A percentile compares a stretch with the other conserved stretches of the same genome.
These are phyloP conservation scores for Blepharisma japonicum DNA, from an alignment of 73 alveolate genomes.

Conservation along the genomic window DNA sequence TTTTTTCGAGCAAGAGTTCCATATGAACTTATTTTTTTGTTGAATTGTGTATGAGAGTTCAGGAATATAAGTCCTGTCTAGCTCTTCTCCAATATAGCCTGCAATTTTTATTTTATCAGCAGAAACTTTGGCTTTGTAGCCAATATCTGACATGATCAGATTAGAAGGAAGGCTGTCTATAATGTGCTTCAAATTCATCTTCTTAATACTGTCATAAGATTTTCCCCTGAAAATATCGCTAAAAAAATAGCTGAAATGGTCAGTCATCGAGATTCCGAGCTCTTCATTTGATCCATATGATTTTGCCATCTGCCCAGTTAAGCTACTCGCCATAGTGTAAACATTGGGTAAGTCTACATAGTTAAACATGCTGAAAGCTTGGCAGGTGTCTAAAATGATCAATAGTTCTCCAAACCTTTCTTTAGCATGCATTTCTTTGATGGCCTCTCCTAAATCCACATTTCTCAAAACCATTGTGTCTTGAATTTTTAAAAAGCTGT, in stretches of 20 bases:
- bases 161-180: not conserved
- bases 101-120: not conserved
- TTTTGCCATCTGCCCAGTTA: constrained; percentile 10
- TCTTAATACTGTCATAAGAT: not conserved
- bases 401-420: constrained; percentile 68
- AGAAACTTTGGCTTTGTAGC: not conserved
- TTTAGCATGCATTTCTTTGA: constrained; percentile 70
- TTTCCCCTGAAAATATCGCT: not conserved
- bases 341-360: constrained; percentile 65
- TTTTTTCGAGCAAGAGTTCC: too few relatives aligned
- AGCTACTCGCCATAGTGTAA: not conserved
- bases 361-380: constrained; percentile 76
- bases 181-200: not conserved
- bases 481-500: constrained; percentile 77
- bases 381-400: constrained; percentile 82
- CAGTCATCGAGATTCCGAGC: not conserved
- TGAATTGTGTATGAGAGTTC: too few relatives aligned
- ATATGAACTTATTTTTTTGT: too few relatives aligned
- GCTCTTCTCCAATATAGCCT: not conserved
- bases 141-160: constrained; percentile 16
- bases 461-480: constrained; percentile 75
- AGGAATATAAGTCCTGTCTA: too few relatives aligned
- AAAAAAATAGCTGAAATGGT: not conserved
- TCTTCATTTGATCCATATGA: not conserved
- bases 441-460: constrained; percentile 70